Base-by-base conservation (phyloP, 2,329 filamentous ascomycete species). In the Ceratocystis colombiana region DNA sequence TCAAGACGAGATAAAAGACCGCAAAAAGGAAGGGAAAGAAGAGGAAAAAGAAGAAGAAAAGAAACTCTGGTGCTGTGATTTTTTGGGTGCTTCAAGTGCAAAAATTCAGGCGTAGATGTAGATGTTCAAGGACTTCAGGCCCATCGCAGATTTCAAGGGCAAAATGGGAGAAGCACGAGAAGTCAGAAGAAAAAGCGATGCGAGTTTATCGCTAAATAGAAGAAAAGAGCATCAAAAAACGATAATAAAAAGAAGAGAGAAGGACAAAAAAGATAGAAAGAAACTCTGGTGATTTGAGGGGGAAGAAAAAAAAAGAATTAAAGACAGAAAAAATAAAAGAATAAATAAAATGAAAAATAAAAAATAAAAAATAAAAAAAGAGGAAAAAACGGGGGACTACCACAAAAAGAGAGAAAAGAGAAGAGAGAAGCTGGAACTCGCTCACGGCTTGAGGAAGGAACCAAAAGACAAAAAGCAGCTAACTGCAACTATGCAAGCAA, bases 251-350 rank as follows among this genome's bases (percentile, higher is more conserved):
- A 57, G 50, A 37, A 64, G 46, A 55, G 15, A 41, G 37, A 55
- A 48, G 53, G 37, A 15, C 37, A 53, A n/a, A 44, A 57, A 44
- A 55, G 57, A 46, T 22, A 44, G 30, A 55, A 33, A 53, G 53
- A 53, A 44, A 45, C 28, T 57, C 50, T 44, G 50, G 28, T 44
- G 53, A 44, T 65, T 65, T 61, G 44, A 64, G 30, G 50, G n/a
- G 55, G 45, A 55, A 48, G 28, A 44, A 44, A 55, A 15, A 63
- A 55, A 22, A 65, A 4, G 30, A 25, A 41, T 46, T 45, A 41
- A 45, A 41, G 28, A 41, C 50, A 8, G 28, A 61, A 48, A 44
- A 53, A 62, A 30, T 64, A 57, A 22, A 45, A 28, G 28, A 57
- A 57, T 8, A 66, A 37, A 37, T 41, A 48, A 64, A 61, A 41